Evolutionary conservation across 768 basidiomycete genomes (phyloP).

Genomic region (Leccinum rimulosum): DNA sequence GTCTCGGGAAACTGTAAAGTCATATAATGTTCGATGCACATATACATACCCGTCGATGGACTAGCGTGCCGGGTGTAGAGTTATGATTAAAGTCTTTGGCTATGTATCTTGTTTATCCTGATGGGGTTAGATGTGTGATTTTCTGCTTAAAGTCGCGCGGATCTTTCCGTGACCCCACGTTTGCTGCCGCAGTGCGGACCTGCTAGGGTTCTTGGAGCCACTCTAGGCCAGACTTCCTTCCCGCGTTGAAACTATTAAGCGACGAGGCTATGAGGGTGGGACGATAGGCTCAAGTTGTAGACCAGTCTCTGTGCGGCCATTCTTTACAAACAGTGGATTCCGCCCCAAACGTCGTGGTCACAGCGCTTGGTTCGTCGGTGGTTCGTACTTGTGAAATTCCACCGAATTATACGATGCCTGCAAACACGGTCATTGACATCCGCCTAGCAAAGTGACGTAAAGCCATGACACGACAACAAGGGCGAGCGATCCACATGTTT

Average conservation of each 20-base stretch:
- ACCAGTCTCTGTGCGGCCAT: neutral
- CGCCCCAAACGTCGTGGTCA: neutral
- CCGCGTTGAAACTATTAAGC: neutral
- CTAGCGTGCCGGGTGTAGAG: no score
- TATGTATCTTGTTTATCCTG: neutral
- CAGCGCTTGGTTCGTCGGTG: neutral
- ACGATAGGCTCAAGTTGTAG: neutral
- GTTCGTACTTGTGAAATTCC: neutral
- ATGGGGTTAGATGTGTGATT: neutral
- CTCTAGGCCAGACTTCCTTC: no score
- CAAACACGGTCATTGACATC: neutral
- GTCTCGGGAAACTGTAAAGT: neutral
- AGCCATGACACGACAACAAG: neutral
- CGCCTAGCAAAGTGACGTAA: neutral
- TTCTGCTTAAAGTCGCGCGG: neutral
- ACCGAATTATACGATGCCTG: neutral
- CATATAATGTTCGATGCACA: neutral
- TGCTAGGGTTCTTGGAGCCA: neutral
- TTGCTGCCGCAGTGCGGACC: neutral
- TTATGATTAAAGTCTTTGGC: no score
- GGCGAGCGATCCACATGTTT: slow-evolving; percentile 1
- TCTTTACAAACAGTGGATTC: no score
- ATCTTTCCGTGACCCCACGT: neutral
- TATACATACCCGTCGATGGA: neutral
- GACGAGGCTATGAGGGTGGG: neutral